Base-by-base conservation (phyloP, 495 filamentous ascomycete genomes). In the Hyaloscypha finlandica region DNA sequence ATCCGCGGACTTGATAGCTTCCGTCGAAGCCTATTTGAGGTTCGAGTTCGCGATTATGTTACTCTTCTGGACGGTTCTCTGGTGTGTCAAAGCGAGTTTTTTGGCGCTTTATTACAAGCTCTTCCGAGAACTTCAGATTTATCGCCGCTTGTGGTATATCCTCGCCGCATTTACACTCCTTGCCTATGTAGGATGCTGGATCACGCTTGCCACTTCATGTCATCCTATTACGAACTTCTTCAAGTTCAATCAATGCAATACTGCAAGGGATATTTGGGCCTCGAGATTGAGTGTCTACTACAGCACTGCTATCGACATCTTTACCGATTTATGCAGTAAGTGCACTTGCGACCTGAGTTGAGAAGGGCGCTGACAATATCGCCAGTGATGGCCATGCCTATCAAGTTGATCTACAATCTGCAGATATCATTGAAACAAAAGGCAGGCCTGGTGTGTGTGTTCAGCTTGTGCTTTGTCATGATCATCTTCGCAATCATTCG, bases 401-500 rank as follows among this genome's bases (percentile, higher is more conserved):
- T 84, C 56, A 71, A 76, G n/a, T 75, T 85, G 12, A 81, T 85
- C 48, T 80, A 77, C 75, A 79, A 80, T 52, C 73, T 85, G 29
- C 76, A 76, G 53, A 78, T 84, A 45, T 75, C 79, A 29, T 62
- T 61, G 6, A 74, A 73, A 62, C 80, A 83, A 59, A 86, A 84
- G 69, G 16, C 78, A 16, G 82, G 78, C 20, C 75, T 86, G 45
- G 77, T 78, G 12, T 77, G 74, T 20, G 71, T 85, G 14, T 86
- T 86, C 69, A 78, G 79, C 55, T 74, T 84, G 12, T 77, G 81
- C 59, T 78, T 84, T 59, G 70, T 85, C 66, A 84, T 83, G 74
- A 83, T 86, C 48, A 63, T 77, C 19, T 80, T 86, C 53, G 77
- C 83, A 42, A 77, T 81, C 67, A 79, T 85, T 65, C 81, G 83